Base-by-base conservation (phyloP, 306 rosid genomes). In the Macrotyloma uniflorum region DNA sequence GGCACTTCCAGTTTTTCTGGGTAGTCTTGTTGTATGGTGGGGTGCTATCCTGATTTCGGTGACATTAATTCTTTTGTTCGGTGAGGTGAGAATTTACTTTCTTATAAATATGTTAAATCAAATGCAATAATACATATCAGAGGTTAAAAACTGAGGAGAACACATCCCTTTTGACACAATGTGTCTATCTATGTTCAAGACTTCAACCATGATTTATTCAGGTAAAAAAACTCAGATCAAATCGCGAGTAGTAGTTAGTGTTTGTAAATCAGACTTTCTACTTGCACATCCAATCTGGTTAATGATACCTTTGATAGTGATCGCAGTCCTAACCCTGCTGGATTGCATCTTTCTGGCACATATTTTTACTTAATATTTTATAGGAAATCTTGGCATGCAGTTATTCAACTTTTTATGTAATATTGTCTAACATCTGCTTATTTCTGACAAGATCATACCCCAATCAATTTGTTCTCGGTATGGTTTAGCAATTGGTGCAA, bases 1-100 rank as follows among this genome's bases (percentile, higher is more conserved):
- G 98, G 86, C 98, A 42, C 99, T 95, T 78, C 99, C 99, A 51
- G 91, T 95, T 30, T 93, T 91, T 76, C 98, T 95, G 22, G 91
- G 93, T 53, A 77, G 86, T 78, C 91, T 95, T 66, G 80, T 95
- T 46, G 79, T 70, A 63, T 88, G 91, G 24, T 87, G 86, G 91
- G 97, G 89, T 54, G 99, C 99, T 26, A 81, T 95, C 61, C 79
- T 95, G 14, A 86, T 95, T 70, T 93, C 98, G 0, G 99, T 93
- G 76, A 95, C 99, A 33, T 83, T 95, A 83, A 90, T 95, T 93
- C 98, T 95, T 82, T 90, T 95, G 47, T 95, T 93, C 64, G 97
- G 98, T 43, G 99, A 95, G 99, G 98, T 92, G 40, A 83, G 90
- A 67, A 68, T 9, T 11, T 46, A 9, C 59, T 53, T 54, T 5